A percentile compares a stretch with the other conserved stretches of the same genome.
phyloP scores from a whole-genome alignment of 2,329 filamentous ascomycete genomes.

The Keithomyces neogunnii region DNA sequence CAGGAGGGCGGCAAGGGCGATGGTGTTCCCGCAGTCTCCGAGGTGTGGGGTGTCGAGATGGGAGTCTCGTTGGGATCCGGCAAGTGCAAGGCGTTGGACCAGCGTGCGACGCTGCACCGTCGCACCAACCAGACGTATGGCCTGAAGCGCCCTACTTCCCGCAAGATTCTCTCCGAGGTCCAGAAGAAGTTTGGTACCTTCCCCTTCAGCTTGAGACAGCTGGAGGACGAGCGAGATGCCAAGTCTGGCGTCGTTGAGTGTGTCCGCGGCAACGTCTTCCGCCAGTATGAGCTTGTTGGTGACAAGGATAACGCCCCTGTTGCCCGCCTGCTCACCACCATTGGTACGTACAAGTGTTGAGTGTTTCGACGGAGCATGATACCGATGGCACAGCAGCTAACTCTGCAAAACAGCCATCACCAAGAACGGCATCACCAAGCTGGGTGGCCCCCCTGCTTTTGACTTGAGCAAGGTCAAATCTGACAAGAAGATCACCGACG shows the following conservation, averaged over 20 bases:
- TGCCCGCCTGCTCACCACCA: slow-evolving; percentile 78
- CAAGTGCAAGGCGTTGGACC: slow-evolving; percentile 87
- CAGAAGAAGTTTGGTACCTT: slow-evolving; percentile 97
- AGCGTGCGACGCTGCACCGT: slow-evolving; percentile 86
- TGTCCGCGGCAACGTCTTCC: slow-evolving; percentile 83
- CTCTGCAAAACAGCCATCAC: slow-evolving; percentile 62
- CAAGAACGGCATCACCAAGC: slow-evolving; percentile 89
- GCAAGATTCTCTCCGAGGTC: slow-evolving; percentile 87
- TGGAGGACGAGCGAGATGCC: slow-evolving; percentile 94
- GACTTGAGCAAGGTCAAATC: slow-evolving; percentile 81
- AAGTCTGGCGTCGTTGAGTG: slow-evolving; percentile 94
- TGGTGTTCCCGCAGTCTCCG: slow-evolving; percentile 76
- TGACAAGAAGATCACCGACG: slow-evolving; percentile 96
- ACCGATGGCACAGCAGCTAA: slow-evolving; percentile 5
- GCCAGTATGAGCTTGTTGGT: slow-evolving; percentile 92
- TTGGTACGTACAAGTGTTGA: slow-evolving; percentile 59
- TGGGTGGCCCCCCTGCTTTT: slow-evolving; percentile 66
- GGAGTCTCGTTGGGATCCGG: slow-evolving; percentile 84
- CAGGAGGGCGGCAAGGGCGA: slow-evolving; percentile 86
- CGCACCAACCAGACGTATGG: slow-evolving; percentile 86
- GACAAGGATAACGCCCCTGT: slow-evolving; percentile 86
- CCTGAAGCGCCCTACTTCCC: slow-evolving; percentile 87
- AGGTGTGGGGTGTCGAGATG: slow-evolving; percentile 97
- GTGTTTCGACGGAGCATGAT: not conserved
- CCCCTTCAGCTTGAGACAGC: slow-evolving; percentile 93